Evolutionary conservation across 2,329 filamentous ascomycete species (phyloP).

Genomic region (Claviceps africana): DNA sequence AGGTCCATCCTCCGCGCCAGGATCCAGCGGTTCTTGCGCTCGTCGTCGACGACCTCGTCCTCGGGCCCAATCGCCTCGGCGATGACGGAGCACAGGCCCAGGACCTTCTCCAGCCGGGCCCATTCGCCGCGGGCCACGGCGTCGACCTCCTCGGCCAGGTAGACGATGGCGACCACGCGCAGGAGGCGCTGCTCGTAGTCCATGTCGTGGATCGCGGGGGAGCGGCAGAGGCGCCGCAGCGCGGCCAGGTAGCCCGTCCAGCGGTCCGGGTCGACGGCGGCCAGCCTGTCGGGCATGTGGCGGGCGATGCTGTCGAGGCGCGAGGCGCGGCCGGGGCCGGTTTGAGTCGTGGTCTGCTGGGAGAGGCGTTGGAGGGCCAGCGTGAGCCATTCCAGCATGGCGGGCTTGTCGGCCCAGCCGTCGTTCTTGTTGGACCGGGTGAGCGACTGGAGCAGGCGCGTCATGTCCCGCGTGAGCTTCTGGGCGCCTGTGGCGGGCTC

Average conservation of each 20-base stretch:
- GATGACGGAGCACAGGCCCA: slow-evolving; percentile 15
- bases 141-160: slow-evolving; percentile 15
- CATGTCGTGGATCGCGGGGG: slow-evolving; percentile 6
- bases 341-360: neutral
- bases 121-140: slow-evolving; percentile 13
- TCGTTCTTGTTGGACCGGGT: neutral
- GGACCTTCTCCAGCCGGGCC: slow-evolving; percentile 13
- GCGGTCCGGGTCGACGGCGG: neutral
- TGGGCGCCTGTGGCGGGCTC: neutral
- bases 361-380: neutral
- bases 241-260: slow-evolving; percentile 13
- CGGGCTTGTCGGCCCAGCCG: neutral
- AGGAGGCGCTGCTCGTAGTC: slow-evolving; percentile 11
- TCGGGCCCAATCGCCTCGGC: slow-evolving; percentile 12
- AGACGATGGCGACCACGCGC: slow-evolving; percentile 14
- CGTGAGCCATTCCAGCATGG: slow-evolving; percentile 9
- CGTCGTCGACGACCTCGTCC: slow-evolving; percentile 8
- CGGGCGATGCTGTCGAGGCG: neutral
- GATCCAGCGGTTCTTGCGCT: slow-evolving; percentile 13
- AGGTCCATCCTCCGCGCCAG: slow-evolving; percentile 13
- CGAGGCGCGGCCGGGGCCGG: neutral
- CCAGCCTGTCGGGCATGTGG: neutral
- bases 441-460: neutral
- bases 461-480: neutral
- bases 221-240: slow-evolving; percentile 9